Percentiles rank a stretch among this genome's conserved stretches.
Conservation (phyloP, 345 rosid species). For the Mercurialis annua region DNA sequence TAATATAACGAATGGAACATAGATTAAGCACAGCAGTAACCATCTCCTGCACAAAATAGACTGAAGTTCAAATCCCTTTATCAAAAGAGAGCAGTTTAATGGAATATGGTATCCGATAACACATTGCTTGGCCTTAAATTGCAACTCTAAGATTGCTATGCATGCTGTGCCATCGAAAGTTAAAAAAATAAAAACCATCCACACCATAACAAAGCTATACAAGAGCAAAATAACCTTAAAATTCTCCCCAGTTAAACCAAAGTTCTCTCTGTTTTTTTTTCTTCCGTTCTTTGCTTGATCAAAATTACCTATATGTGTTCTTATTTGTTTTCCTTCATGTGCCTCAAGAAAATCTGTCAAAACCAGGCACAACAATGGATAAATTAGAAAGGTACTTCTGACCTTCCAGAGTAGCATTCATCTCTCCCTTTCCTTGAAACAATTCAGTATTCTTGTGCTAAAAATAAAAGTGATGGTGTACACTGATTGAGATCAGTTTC, state of each 20-base stretch:
- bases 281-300: constrained; percentile 10
- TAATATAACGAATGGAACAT: too few relatives aligned
- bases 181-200: constrained; percentile 11
- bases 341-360: constrained; percentile 31
- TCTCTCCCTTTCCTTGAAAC: not conserved
- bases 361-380: constrained; percentile 19
- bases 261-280: constrained; percentile 3
- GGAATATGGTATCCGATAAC: constrained; percentile 3
- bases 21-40: too few relatives aligned
- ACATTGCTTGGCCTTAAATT: not conserved
- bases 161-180: constrained; percentile 1
- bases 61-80: not conserved
- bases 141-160: not conserved
- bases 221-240: constrained; percentile 20
- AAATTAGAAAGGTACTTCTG: constrained; percentile 9
- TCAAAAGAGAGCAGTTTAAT: constrained; percentile 2
- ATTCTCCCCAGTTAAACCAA: constrained; percentile 20
- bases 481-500: constrained; percentile 14
- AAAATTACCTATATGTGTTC: constrained; percentile 23
- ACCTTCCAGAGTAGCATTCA: constrained; percentile 11
- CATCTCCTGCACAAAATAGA: constrained; percentile 3
- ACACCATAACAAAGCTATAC: constrained; percentile 34
- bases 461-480: not conserved
- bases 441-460: constrained; percentile 15
- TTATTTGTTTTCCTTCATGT: constrained; percentile 22